phyloP scores from a whole-genome alignment of 177 flowering plant genomes.

The Vitis hybrid region DNA sequence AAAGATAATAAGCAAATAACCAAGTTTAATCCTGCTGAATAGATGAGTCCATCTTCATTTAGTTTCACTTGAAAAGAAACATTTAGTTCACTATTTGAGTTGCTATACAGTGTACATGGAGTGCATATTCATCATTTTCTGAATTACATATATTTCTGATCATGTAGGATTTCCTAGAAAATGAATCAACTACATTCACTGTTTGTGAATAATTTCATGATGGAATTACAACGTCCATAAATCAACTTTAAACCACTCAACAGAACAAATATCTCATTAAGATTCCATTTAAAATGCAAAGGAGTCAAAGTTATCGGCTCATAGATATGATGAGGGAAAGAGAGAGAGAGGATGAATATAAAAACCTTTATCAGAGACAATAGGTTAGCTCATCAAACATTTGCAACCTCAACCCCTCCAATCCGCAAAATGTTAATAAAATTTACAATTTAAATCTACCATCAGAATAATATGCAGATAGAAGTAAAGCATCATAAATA shows the following conservation, averaged over 20 bases:
- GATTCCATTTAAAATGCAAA: not conserved
- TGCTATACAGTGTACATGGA: too few relatives aligned
- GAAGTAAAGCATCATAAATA: not conserved
- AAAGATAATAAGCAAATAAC: too few relatives aligned
- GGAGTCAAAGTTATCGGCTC: not conserved
- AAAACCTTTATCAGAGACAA: slow-evolving; percentile 17
- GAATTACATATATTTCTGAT: too few relatives aligned
- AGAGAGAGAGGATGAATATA: not conserved
- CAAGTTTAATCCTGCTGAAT: too few relatives aligned
- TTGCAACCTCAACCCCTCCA: not conserved
- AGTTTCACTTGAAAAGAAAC: too few relatives aligned
- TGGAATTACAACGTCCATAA: not conserved
- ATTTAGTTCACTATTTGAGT: too few relatives aligned
- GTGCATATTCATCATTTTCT: too few relatives aligned
- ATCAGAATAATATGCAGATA: not conserved
- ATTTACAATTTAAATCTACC: not conserved
- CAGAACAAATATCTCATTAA: not conserved
- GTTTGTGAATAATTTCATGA: too few relatives aligned
- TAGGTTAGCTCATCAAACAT: slow-evolving; percentile 4
- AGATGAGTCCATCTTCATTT: too few relatives aligned
- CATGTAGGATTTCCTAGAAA: too few relatives aligned
- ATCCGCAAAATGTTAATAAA: slow-evolving; percentile 4
- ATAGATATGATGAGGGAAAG: not conserved
- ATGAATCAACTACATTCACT: too few relatives aligned
- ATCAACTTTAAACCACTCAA: not conserved